Base-by-base conservation (phyloP, 2,329 filamentous ascomycete genomes). In the Aaosphaeria arxii region DNA sequence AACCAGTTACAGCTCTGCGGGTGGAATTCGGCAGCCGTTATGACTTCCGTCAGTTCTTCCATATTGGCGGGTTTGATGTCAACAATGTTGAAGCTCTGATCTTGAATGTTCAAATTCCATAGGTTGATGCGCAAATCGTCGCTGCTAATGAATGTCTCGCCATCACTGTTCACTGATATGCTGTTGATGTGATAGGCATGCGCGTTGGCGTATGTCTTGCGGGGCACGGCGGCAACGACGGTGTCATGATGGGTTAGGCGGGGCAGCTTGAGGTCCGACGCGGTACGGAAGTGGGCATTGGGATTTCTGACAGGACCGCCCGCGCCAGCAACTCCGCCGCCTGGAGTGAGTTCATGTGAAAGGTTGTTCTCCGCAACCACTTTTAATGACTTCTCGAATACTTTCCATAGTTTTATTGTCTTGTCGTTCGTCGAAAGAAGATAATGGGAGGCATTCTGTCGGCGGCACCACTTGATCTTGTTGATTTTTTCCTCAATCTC, bases 401-500 rank as follows among this genome's bases (percentile, higher is more conserved):
- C 92, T 74, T 99, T 99, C 94, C 94, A 99, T 59, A 99, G 80
- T 79, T 99, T 99, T 82, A 99, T 99, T 39, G 94, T 99, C 80
- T 99, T 99, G 79, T 99, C 94, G 71, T 99, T 99, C 62, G 94
- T 99, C 40, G 94, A 97, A 48, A 99, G 84, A 45, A 99, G 84
- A 73, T 96, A 99, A 77, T 99, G 94, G 47, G 94, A 97, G 53
- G 92, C 89, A 79, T 99, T 99, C 75, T 97, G 92, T 74, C 94
- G 87, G 69, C 88, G 86, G 74, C 94, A 99, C 94, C 94, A 99
- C 75, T 97, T 99, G 77, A 99, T 99, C 81, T 99, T 99, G 82
- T 99, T 99, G 82, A 99, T 99, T 79, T 99, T 99, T 76, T 99
- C 94, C 81, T 99, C 94, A 68, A 99, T 99, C 75, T 99, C 94